Percentiles rank a stretch among this genome's conserved stretches.
Conservation (phyloP, 257 asterid species). For the Jacaranda mimosifolia region DNA sequence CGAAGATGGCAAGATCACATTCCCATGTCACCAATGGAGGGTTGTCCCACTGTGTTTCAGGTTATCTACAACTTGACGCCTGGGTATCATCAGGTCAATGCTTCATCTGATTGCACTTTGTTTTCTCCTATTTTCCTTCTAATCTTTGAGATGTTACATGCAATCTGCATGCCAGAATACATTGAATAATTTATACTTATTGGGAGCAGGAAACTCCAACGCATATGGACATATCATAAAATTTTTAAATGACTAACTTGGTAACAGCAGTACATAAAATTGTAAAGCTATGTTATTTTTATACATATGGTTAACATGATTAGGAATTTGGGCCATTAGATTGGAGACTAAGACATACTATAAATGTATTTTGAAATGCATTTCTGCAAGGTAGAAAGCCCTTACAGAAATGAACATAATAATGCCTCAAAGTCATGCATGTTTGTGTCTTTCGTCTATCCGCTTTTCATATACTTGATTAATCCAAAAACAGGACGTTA, state of each 20-base stretch:
- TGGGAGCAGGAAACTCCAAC: not conserved
- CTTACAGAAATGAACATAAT: not conserved
- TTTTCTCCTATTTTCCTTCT: not conserved
- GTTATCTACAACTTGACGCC: constrained; percentile 62
- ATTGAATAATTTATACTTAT: not conserved
- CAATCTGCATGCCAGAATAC: constrained; percentile 6
- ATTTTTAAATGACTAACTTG: not conserved
- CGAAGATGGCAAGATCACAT: constrained; percentile 72
- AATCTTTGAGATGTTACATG: not conserved
- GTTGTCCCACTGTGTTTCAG: constrained; percentile 80
- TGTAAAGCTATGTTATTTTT: constrained; percentile 2
- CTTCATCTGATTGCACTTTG: not conserved
- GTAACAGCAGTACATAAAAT: not conserved
- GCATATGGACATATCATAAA: not conserved
- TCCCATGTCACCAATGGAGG: constrained; percentile 76
- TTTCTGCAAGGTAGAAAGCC: not conserved
- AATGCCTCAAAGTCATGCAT: constrained; percentile 20
- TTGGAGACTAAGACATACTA: not conserved
- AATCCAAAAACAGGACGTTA: not conserved
- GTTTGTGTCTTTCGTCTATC: not conserved
- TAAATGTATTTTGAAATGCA: not conserved
- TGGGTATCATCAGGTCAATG: constrained; percentile 74
- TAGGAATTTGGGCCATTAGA: not conserved
- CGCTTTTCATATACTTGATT: not conserved
- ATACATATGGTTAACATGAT: not conserved